A percentile compares a stretch with the other conserved stretches of the same genome.
Conservation (phyloP, 1,284 basidiomycete species). For the Earliella scabrosa region DNA sequence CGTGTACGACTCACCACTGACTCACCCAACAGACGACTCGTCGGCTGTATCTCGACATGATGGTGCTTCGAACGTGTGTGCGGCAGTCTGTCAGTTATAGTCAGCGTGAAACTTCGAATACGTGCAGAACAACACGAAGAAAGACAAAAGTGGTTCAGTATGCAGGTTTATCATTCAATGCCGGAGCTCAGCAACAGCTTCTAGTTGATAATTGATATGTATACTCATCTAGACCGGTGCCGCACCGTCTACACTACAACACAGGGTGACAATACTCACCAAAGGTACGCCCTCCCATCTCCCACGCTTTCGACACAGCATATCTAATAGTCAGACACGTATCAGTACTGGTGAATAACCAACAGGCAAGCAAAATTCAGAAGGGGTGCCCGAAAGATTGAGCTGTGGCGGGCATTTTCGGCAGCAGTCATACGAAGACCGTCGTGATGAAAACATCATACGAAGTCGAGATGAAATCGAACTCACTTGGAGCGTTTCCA, state of each 20-base stretch:
- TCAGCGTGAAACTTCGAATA: no score
- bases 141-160: no score
- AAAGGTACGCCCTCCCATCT: no score
- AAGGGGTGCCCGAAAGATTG: constrained; percentile 76
- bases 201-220: constrained; percentile 73
- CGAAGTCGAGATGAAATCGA: constrained; percentile 4
- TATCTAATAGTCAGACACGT: no score
- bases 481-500: constrained; percentile 28
- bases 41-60: no score
- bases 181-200: constrained; percentile 82
- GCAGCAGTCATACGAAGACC: constrained; percentile 83
- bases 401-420: constrained; percentile 92
- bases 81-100: no score
- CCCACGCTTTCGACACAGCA: no score
- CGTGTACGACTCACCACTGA: no score
- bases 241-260: not conserved
- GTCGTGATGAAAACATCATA: constrained; percentile 77
- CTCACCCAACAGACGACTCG: no score
- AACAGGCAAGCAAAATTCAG: constrained; percentile 49
- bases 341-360: constrained; percentile 13
- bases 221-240: constrained; percentile 41
- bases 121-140: no score
- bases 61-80: no score
- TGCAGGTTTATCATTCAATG: constrained; percentile 51
- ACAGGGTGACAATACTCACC: constrained; percentile 4